Percentiles rank a stretch among this genome's conserved stretches.
Conservation (phyloP, 23 red algal genomes). For the Gracilaria caudata region DNA sequence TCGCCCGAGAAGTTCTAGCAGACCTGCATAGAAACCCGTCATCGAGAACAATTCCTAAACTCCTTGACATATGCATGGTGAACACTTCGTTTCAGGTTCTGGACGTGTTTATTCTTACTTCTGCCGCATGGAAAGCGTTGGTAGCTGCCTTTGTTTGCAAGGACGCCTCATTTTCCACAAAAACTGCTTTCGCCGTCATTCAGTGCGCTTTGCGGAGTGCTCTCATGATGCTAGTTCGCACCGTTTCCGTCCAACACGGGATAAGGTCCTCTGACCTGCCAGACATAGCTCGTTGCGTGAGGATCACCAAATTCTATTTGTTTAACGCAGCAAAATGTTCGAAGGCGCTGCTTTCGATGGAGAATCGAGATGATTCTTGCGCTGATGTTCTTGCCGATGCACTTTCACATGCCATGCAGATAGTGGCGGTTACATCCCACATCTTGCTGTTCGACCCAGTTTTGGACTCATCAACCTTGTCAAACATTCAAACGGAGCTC, state of each 20-base stretch:
- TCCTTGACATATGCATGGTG: slow-evolving; percentile 7
- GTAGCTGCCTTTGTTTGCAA: not conserved
- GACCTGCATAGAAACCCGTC: slow-evolving; percentile 12
- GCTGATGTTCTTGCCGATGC: not conserved
- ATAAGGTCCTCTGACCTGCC: not conserved
- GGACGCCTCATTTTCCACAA: not conserved
- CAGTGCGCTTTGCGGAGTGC: slow-evolving; percentile 22
- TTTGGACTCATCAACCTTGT: not conserved
- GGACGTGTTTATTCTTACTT: slow-evolving; percentile 23
- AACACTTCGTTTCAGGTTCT: not conserved
- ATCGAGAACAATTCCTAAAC: not conserved
- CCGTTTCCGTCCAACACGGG: not conserved
- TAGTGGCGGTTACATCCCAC: slow-evolving; percentile 29
- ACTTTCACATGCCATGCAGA: not conserved
- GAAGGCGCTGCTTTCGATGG: not conserved
- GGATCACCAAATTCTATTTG: slow-evolving; percentile 41
- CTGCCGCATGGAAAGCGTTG: slow-evolving; percentile 35
- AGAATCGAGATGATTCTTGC: not conserved
- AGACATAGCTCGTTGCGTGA: slow-evolving; percentile 25
- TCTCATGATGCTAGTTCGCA: slow-evolving; percentile 13
- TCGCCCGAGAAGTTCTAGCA: not conserved
- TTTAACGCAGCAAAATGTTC: slow-evolving; percentile 20
- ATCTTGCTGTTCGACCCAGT: slow-evolving; percentile 1
- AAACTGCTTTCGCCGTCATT: slow-evolving; percentile 6
- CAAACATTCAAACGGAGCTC: not conserved